Conservation (phyloP, 1,284 basidiomycete genomes). For the Ganoderma resinaceum region DNA sequence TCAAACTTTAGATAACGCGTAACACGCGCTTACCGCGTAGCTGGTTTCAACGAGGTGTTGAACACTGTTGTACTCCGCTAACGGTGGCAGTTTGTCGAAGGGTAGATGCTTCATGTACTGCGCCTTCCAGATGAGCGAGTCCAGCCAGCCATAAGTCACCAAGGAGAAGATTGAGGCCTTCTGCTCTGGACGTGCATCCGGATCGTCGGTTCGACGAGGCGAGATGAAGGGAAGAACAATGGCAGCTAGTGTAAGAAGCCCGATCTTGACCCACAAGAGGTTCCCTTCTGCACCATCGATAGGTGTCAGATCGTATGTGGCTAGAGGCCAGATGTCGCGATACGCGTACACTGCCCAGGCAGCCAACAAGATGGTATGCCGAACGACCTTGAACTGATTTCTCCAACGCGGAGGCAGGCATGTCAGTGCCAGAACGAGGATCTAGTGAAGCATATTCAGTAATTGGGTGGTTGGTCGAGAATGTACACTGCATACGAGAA, state of each 20-base stretch:
- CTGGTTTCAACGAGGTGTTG: conserved; percentile 42
- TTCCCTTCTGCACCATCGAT: conserved; percentile 45
- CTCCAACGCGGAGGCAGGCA: background rate
- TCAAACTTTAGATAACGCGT: background rate
- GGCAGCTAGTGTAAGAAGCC: conserved; percentile 48
- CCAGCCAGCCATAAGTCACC: conserved; percentile 61
- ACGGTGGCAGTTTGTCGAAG: conserved; percentile 42
- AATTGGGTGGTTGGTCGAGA: background rate
- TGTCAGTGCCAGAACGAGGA: background rate
- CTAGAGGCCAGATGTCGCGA: conserved; percentile 56
- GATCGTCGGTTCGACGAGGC: conserved; percentile 40
- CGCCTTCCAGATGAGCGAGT: conserved; percentile 36
- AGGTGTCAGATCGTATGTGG: conserved; percentile 49
- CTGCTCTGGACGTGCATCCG: conserved; percentile 67
- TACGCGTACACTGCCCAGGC: conserved; percentile 52
- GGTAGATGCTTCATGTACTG: conserved; percentile 27
- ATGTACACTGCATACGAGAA: background rate
- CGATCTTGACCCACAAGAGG: conserved; percentile 43
- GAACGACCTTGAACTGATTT: background rate
- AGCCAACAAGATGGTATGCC: conserved; percentile 43
- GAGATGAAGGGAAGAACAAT: conserved; percentile 52
- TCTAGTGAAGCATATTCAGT: background rate
- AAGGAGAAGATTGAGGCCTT: conserved; percentile 65
- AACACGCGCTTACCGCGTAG: conserved; percentile 23
- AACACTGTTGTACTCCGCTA: conserved; percentile 51